Evolutionary conservation across 1,284 basidiomycete species (phyloP), one percentile per base, ranked within the genome.

Genomic region (Sutorius eximius): DNA sequence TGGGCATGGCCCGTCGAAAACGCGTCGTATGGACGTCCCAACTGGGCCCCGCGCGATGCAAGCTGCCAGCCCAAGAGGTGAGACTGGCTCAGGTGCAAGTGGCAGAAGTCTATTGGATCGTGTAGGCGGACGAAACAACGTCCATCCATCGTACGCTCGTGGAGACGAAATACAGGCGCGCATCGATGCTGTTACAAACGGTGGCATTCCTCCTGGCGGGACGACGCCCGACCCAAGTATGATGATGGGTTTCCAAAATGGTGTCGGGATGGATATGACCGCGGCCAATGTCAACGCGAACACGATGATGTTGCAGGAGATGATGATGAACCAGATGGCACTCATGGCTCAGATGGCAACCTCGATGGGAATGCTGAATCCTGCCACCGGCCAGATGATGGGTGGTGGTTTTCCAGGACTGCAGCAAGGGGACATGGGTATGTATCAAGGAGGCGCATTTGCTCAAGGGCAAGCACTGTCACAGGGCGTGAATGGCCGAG

Each of bases 271-370:
- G 81, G 84, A 85, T 57, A 84, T 87, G 78, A 77, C 74, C 51
- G 75, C 80, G 16, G 78, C 82, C 16, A 68, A 61, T 42, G 61
- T 58, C 27, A 71, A 59, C 38, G 54, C 79, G 45, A 89, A 87
- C 62, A 86, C 87, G 42, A 63, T 91, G 61, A 75, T 88, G 74
- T 67, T 91, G 55, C 89, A 91, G 71, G 89, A 91, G 71, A 86
- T 91, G 79, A 86, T 91, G 83, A 86, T 89, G 83, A 88, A 81
- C 70, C 87, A 91, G 68, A 90, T 91, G 87, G 86, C 88, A 42
- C 77, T 91, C 61, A 91, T 91, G 88, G 83, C 86, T 34, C 89
- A 91, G 70, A 86, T 91, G 81, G 85, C 86, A 24, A 79, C 83
- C 27, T 82, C 80, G 16, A 84, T 89, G 78, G 89, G 86, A 20